Conservation (phyloP, 2,329 filamentous ascomycete genomes). For the Colletotrichum somersetense region DNA sequence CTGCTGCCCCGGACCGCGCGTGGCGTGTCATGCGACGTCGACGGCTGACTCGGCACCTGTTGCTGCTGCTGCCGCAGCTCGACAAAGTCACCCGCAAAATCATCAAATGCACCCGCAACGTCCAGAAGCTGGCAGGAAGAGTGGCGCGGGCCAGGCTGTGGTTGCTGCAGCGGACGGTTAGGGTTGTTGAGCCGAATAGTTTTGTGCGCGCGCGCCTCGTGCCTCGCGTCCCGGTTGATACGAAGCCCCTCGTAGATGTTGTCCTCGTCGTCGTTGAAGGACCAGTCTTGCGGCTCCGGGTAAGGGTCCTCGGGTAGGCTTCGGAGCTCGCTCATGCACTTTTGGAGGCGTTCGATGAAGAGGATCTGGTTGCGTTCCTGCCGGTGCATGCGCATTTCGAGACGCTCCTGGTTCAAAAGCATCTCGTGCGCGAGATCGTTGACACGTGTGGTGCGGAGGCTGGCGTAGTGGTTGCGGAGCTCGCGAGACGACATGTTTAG, state of each 20-base stretch:
- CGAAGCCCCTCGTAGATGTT: constrained; percentile 35
- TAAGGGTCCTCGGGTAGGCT: constrained; percentile 21
- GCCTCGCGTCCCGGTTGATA: constrained; percentile 21
- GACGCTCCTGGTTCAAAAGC: constrained; percentile 40
- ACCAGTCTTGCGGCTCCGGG: constrained; percentile 19
- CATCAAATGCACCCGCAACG: constrained; percentile 1
- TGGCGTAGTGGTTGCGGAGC: constrained; percentile 39
- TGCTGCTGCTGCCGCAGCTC: neutral
- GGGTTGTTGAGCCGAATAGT: neutral
- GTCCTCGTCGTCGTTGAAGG: constrained; percentile 16
- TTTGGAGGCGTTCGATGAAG: constrained; percentile 39
- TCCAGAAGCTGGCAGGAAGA: neutral
- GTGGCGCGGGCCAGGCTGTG: constrained; percentile 7
- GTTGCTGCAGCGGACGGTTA: constrained; percentile 7
- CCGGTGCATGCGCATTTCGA: constrained; percentile 40
- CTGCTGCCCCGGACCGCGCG: neutral
- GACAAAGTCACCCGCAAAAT: constrained; percentile 23
- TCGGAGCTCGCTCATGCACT: constrained; percentile 33
- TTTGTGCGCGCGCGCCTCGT: constrained; percentile 25
- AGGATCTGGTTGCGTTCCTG: constrained; percentile 40
- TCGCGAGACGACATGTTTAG: constrained; percentile 32
- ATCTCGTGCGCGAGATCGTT: constrained; percentile 42
- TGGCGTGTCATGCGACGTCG: constrained; percentile 21
- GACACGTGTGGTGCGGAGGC: constrained; percentile 27
- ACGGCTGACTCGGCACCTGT: constrained; percentile 13